A percentile compares a stretch with the other conserved stretches of the same genome.
Conservation (phyloP, 2,329 filamentous ascomycete genomes). For the Talaromyces sp. region DNA sequence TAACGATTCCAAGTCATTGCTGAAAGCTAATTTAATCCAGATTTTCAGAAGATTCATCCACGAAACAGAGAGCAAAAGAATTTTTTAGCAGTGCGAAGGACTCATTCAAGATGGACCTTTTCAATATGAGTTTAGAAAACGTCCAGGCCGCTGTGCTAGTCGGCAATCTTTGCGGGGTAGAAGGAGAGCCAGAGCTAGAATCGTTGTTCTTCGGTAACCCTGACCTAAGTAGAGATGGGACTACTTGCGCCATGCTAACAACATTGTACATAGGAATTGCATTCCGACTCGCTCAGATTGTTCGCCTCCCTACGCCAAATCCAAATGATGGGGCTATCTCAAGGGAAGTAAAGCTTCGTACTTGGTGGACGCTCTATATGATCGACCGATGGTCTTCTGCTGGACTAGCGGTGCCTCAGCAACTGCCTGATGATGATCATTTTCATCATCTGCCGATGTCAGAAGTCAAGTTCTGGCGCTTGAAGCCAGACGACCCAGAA, state of each 20-base stretch:
- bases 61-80: not conserved
- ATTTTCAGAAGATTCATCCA: not conserved
- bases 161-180: not conserved
- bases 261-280: not conserved
- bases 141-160: not conserved
- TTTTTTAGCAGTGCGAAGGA: not conserved
- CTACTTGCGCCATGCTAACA: not conserved
- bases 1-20: not conserved
- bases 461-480: not conserved
- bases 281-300: not conserved
- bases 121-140: not conserved
- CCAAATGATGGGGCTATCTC: not conserved
- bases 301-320: not conserved
- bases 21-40: not conserved
- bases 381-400: slow-evolving; percentile 41
- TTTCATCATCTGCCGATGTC: not conserved
- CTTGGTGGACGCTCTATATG: slow-evolving; percentile 44
- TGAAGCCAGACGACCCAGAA: not conserved
- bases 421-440: not conserved
- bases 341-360: slow-evolving; percentile 19
- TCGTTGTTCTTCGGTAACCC: not conserved
- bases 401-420: not conserved
- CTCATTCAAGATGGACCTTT: not conserved
- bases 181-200: not conserved
- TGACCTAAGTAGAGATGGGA: not conserved